Evolutionary conservation across 768 basidiomycete genomes (phyloP), one percentile per base, ranked within the genome.

Genomic region (Amanita subjunquillea): DNA sequence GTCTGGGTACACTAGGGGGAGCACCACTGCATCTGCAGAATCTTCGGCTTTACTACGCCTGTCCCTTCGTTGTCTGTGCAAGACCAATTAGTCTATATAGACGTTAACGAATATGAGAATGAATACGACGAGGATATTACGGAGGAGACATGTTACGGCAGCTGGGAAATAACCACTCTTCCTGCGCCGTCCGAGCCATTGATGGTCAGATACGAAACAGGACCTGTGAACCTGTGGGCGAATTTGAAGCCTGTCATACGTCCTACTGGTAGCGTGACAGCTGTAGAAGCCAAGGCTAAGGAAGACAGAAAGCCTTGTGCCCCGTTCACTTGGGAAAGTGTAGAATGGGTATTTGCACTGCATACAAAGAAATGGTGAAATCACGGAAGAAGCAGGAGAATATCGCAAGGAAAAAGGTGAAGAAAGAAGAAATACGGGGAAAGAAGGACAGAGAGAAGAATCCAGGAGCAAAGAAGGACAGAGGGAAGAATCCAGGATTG

Each of bases 321-420:
- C 49, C 49, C 6, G 39, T 50, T n/a, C 49, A 50, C 38, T 20
- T 29, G 17, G 38, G 38, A n/a, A 41, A 50, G 38, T 50, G 49
- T 20, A 41, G n/a, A 9, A 50, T 9, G 15, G 49, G 49, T 4
- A 50, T 41, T 25, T 50, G 49, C 27, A n/a, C 6, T 4, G 38
- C 25, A 20, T 50, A 50, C 10, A 39, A 23, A n/a, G 27, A 41
- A 29, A n/a, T 39, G 29, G 2, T 10, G 2, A 40, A 37, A 23
- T 25, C 25, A 4, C 29, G 36, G 4, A 48, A n/a, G 22, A 15
- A 25, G 48, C 9, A 40, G 9, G 23, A 50, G 20, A 50, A 32
- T 6, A 2, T 27, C 1, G 37, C 25, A 20, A 27, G 30, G 27
- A 41, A 20, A 8, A 25, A 20, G 20, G 39, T 8, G 12, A 27